Evolutionary conservation across 78 protist species (phyloP), one percentile per base, ranked within the genome.

Genomic region (Dictyostelium firmibasis): DNA sequence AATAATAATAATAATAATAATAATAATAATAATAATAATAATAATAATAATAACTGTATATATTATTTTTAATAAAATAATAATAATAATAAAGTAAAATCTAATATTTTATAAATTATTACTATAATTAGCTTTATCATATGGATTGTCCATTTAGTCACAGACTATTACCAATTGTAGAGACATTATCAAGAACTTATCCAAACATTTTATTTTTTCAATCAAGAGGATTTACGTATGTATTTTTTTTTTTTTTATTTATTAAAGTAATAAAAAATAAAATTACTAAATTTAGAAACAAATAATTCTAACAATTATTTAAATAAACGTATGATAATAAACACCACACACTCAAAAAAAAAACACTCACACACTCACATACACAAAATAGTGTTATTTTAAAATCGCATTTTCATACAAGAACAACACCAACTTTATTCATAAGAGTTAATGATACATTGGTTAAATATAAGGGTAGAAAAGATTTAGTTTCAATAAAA

Each of bases 161-260:
- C 27, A 38, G 47, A 70, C 18, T 47, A 31, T 31, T 85, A 72
- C 91, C 91, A 36, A 41, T 85, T 27, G n/a, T 64, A 14, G 77
- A 31, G 44, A 50, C 91, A 25, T 29, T 85, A 41, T 47, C 91
- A 72, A 74, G 77, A 72, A 44, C 91, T 4, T 85, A 70, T 33
- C 91, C 91, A 41, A 85, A 85, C n/a, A 72, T 85, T 16, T 44
- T 81, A 85, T 85, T 85, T 47, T 85, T 43, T 85, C 47, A 76
- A 85, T 16, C 69, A 75, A n/a, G 53, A 36, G 82, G 60, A 23
- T 75, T 36, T 11, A 36, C 60, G 82, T 75, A 38, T 6, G 53
- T 75, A 20, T 7, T 74, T 35, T 23, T 1, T 3, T 20, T 60
- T 60, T 9, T 16, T 60, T 6, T 60, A 6, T 16, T 23, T 9